Percentiles rank a stretch among this genome's conserved stretches.
Evolutionary conservation across 164 flowering plant species (phyloP).

Genomic region (Amborella trichopoda): DNA sequence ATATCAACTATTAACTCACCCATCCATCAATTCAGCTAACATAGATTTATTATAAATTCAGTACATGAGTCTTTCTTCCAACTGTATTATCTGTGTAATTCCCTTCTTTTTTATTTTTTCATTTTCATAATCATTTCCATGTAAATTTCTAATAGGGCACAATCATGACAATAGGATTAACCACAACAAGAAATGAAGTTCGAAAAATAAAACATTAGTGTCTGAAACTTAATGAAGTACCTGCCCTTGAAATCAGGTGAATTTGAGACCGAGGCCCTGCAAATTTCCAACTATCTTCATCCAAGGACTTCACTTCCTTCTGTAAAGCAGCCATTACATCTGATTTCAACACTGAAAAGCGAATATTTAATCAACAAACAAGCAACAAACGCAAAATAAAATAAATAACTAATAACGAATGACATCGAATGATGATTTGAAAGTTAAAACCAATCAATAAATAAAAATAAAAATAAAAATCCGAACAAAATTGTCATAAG

Average conservation of each 20-base stretch:
- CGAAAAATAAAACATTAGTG: no score
- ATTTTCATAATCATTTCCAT: no score
- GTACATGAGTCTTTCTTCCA: no score
- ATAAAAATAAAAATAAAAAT: neutral
- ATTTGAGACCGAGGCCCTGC: constrained; percentile 86
- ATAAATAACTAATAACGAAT: neutral
- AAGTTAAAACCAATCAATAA: neutral
- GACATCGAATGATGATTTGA: neutral
- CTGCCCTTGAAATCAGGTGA: constrained; percentile 55
- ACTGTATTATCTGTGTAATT: no score
- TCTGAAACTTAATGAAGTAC: constrained; percentile 26
- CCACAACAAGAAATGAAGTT: no score
- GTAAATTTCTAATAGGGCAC: no score
- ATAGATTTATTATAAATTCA: no score
- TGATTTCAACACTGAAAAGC: constrained; percentile 45
- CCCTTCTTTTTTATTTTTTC: no score
- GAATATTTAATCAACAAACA: neutral
- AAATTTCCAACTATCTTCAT: constrained; percentile 91
- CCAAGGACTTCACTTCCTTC: constrained; percentile 80
- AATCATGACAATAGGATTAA: no score
- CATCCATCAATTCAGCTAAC: no score
- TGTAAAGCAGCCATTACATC: constrained; percentile 64
- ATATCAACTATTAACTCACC: no score
- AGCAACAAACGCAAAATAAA: neutral
- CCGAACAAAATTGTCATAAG: no score